Base-by-base conservation (phyloP, 441 rosid species). In the Gossypium davidsonii region DNA sequence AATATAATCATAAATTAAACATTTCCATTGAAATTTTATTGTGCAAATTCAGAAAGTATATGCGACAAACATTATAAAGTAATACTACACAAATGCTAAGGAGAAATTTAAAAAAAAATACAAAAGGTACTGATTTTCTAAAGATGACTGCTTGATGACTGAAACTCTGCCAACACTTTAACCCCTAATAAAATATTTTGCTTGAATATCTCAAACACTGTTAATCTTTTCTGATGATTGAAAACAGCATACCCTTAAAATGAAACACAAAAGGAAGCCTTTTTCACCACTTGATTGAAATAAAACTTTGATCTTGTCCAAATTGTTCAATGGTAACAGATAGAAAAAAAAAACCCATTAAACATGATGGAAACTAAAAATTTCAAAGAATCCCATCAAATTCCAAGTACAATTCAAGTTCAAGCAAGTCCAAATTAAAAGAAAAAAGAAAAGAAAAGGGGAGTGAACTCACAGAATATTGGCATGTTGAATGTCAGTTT, bases 401-500 rank as follows among this genome's bases (percentile, higher is more conserved):
- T 49, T 72, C 74, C 69, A 68, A 26, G 53, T 34, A 74, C 11
- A 12, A 26, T 23, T 31, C 11, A 67, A 46, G 46, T 26, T 61
- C 70, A 70, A 72, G 5, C 49, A 73, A 34, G 34, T 26, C 73
- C 66, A 56, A 42, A n/a, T 9, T 17, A 10, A 23, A 73, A 34
- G 28, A 1, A 59, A 6, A 6, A 42, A 28, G 56, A 11, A 42
- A 34, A 49, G 34, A 25, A 11, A 63, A 26, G 59, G 58, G 69
- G 65, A 68, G 53, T 72, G 26, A 73, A 75, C 89, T 85, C 71
- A 86, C 92, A 86, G 72, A 39, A 71, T 37, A 81, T 88, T 88
- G 42, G 92, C 92, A 70, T 82, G 87, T 28, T 88, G 87, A 57
- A 88, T 80, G 78, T 86, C 89, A 58, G 83, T 85, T 81, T 88